Percentiles rank a stretch among this genome's conserved stretches.
Conservation (phyloP, 345 rosid species). For the Eucalyptus camaldulensis region DNA sequence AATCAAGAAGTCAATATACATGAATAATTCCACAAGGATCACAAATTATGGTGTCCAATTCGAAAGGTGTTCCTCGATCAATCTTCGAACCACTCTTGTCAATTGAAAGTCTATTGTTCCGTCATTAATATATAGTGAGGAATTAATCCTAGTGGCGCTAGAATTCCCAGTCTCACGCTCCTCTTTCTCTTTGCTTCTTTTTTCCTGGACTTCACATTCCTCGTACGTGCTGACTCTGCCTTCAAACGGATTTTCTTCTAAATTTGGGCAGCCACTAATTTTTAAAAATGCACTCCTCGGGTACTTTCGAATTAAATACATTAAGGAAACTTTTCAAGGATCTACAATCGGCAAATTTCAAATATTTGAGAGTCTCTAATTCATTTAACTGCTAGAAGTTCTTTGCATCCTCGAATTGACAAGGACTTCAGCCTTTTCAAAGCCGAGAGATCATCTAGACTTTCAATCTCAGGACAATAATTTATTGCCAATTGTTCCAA, state of each 20-base stretch:
- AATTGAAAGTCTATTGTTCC: background rate
- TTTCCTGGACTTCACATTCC: background rate
- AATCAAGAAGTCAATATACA: background rate
- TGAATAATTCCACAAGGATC: background rate
- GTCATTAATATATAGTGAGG: too few species aligned
- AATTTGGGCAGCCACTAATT: background rate
- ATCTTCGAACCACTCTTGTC: background rate
- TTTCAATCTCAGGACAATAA: background rate
- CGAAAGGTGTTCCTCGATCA: accelerated
- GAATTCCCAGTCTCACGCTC: background rate
- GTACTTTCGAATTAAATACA: background rate
- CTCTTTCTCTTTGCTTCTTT: background rate
- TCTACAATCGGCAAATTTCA: accelerated
- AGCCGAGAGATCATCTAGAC: background rate
- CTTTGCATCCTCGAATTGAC: accelerated
- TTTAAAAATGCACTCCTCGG: background rate
- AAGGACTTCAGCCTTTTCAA: background rate
- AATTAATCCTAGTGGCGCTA: background rate
- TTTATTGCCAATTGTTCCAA: background rate
- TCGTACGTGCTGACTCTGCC: background rate
- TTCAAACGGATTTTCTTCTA: too few species aligned
- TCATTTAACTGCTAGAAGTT: background rate
- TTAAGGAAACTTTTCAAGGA: background rate
- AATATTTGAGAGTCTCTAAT: background rate
- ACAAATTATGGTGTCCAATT: background rate